Evolutionary conservation across 2,329 filamentous ascomycete genomes (phyloP), one percentile per base, ranked within the genome.

Genomic region (Cytospora schulzeri): DNA sequence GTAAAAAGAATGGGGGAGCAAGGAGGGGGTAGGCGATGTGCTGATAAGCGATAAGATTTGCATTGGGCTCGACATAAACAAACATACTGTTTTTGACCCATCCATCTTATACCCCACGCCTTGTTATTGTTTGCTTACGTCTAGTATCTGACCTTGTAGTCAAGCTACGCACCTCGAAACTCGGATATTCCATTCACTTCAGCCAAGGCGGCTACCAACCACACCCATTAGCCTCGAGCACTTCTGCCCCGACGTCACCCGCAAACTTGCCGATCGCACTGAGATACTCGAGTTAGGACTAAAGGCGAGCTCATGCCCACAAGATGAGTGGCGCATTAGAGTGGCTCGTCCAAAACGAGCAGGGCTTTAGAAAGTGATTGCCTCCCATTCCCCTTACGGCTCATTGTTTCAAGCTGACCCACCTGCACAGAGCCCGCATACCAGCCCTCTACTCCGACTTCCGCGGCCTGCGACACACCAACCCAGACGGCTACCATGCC

Each of bases 231-330:
- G 7, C 45, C 24, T 11, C n/a, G n/a, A 48, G 45, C 45, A 48
- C 45, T 48, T 48, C 38, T 3, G 52, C 51, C 38, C 48, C 62
- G 68, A 67, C 57, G 69, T 69, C 51, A 62, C 38, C 62, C 38
- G 50, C 62, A 48, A 5, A 48, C 3, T 12, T 35, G 61, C 38
- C 28, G 24, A 22, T 33, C 14, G 22, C 33, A 26, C 62, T 41
- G 19, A 19, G 28, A 48, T 22, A 56, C 48, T 87, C 87, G 24
- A 84, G 80, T 70, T 78, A 83, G 66, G 93, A 79, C 15, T 79
- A 19, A 22, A 54, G 62, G 50, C 62, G 45, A 48, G 31, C 41
- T 56, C 24, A 24, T 55, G 31, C 31, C 51, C 24, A 15, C 64
- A 63, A 61, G 24, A 67, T 67, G 66, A 62, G 64, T 41, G 61